Evolutionary conservation across 1,284 basidiomycete genomes (phyloP), one percentile per base, ranked within the genome.

Genomic region (Cutaneotrichosporon sp.): DNA sequence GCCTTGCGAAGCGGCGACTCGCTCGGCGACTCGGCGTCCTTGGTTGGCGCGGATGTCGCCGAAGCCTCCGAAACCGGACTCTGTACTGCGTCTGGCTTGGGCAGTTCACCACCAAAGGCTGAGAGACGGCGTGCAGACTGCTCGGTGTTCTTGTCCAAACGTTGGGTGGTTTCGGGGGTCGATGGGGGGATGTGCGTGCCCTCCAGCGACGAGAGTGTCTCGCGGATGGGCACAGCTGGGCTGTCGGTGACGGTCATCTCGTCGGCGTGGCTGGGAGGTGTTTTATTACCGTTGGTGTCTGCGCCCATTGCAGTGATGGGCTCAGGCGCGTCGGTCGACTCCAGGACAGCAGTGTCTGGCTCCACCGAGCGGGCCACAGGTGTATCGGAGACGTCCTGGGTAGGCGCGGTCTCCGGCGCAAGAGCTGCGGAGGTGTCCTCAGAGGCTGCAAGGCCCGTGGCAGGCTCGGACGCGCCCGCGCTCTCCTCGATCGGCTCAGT

Each of bases 1-100:
- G 39, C 47, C 39, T 49, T 49, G 18, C 47, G 47, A 4, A 49
- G 33, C 17, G 46, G 23, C 17, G 36, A 20, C 21, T 48, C 46
- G n/a, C 12, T 30, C n/a, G 38, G 38, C 46, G 46, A 41, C 22
- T 49, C 47, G 20, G 33, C 23, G 18, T 18, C 13, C 30, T 42
- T 41, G 12, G 47, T 49, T 9, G 47, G 47, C 39, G 42, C 39
- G 10, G 21, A 22, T 17, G 26, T 18, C 20, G 30, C 18, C 47
- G 47, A 42, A 8, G 13, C 15, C 17, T 21, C 9, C n/a, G n/a
- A 26, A 17, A 30, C 17, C 8, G 42, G 42, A n/a, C 42, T 43
- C 42, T 43, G 42, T n/a, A 14, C 23, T 8, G 30, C 22, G 35
- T 38, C 22, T 3, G 46, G 34, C n/a, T 20, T 35, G 20, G 38